Percentiles rank a stretch among this genome's conserved stretches.
phyloP scores from a whole-genome alignment of 2,329 filamentous ascomycete genomes.

The Gyromitra esculenta region DNA sequence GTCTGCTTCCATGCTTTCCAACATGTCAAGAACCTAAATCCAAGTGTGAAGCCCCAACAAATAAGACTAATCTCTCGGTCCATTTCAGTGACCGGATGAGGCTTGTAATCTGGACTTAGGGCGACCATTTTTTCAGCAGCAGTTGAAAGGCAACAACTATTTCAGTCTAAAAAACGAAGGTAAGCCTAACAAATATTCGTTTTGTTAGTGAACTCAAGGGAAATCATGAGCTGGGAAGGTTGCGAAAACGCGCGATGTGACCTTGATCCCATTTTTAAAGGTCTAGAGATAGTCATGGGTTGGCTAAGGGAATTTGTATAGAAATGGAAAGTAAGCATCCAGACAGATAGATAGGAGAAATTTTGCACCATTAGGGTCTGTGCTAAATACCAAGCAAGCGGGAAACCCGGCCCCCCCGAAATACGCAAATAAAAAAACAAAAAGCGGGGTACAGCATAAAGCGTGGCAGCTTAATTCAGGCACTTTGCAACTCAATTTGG shows the following conservation, averaged over 20 bases:
- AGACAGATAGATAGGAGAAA: slow-evolving; percentile 1
- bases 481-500: slow-evolving; percentile 6
- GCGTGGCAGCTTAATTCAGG: slow-evolving; percentile 3
- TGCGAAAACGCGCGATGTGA: slow-evolving; percentile 1
- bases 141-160: neutral
- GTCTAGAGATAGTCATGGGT: neutral
- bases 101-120: slow-evolving; percentile 12
- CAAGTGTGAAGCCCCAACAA: slow-evolving; percentile 38
- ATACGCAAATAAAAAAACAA: neutral
- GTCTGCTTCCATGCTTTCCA: slow-evolving; percentile 59
- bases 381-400: slow-evolving; percentile 17
- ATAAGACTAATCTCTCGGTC: slow-evolving; percentile 33
- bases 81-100: slow-evolving; percentile 5
- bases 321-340: neutral
- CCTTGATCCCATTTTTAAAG: slow-evolving; percentile 17
- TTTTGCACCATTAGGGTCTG: slow-evolving; percentile 13
- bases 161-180: slow-evolving; percentile 7
- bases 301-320: neutral
- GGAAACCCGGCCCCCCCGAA: slow-evolving; percentile 21
- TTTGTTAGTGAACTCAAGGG: neutral
- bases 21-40: slow-evolving; percentile 22
- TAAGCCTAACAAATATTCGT: neutral
- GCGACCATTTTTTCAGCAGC: neutral
- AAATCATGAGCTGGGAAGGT: neutral
- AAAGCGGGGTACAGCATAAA: neutral